Base-by-base conservation (phyloP, 805 yeast genomes). In the Jamesozyma rosinii region DNA sequence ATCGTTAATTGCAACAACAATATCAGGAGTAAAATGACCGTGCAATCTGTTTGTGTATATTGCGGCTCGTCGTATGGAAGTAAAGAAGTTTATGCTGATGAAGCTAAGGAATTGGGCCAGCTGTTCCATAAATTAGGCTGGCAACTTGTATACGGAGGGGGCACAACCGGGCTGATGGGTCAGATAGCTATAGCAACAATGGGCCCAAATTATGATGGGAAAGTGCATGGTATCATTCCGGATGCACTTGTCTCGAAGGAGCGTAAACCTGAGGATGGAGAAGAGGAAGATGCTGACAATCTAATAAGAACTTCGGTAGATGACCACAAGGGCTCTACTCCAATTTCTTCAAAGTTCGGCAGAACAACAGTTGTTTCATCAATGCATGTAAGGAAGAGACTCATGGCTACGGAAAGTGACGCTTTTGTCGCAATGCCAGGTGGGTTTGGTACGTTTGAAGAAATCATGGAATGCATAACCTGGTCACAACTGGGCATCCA, bases 401-500 rank as follows among this genome's bases (percentile, higher is more conserved):
- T 83, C 69, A 87, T 87, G 95, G 94, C 88, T 24, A 72, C 75
- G 55, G 89, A 83, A 61, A 81, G 90, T n/a, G 78, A 78, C 51
- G 94, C 90, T 0, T 87, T 87, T 63, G 76, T 87, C 37, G 95
- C 95, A 0, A 71, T 87, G 67, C 95, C 95, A 13, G 95, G 95
- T 49, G 95, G 95, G 2, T 86, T 79, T 59, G 95, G 95, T 40
- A 86, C 95, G 6, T 65, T 85, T 58, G 95, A 87, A 64, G 95
- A 87, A 65, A 70, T 87, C 48, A 79, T 86, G 81, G 95, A 87
- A 67, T 82, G 85, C 43, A 82, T 83, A 46, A 87, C 95, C 3
- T 87, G 95, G 95, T 77, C 79, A 40, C 95, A 87, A 68, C 71
- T 87, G 54, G 92, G 89, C 29, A 86, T 87, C 51, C 95, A 87